A percentile compares a stretch with the other conserved stretches of the same genome.
phyloP scores from a whole-genome alignment of 2,329 filamentous ascomycete species.

The Sarocladium kiliense region DNA sequence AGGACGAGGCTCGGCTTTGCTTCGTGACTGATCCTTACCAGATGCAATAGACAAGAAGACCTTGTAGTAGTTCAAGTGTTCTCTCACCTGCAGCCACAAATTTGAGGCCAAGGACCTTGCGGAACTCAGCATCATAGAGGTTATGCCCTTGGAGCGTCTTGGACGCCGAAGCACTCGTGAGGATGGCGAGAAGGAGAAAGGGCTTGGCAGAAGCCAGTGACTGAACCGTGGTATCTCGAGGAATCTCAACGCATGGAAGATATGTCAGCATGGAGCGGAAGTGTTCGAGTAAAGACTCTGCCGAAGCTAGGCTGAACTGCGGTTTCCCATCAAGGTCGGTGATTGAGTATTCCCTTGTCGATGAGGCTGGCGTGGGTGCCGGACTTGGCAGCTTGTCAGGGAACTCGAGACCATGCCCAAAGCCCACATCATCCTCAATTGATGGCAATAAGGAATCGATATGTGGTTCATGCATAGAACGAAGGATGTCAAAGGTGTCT shows the following conservation, averaged over 20 bases:
- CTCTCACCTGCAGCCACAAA: constrained; percentile 53
- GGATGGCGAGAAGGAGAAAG: constrained; percentile 49
- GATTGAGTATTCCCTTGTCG: constrained; percentile 26
- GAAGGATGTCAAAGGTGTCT: constrained; percentile 36
- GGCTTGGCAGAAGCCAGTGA: constrained; percentile 40
- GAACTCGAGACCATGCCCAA: constrained; percentile 13
- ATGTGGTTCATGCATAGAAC: constrained; percentile 35
- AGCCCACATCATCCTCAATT: constrained; percentile 18
- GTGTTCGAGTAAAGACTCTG: constrained; percentile 35
- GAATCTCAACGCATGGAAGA: constrained; percentile 39
- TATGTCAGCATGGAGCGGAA: constrained; percentile 39
- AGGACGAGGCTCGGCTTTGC: no score
- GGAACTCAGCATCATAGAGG: constrained; percentile 53
- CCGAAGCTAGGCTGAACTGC: constrained; percentile 51
- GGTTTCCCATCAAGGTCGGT: constrained; percentile 40
- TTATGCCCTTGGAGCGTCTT: constrained; percentile 45
- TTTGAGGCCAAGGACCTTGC: constrained; percentile 50
- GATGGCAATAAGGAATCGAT: constrained; percentile 35
- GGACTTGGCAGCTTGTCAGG: constrained; percentile 19
- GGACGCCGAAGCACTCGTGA: constrained; percentile 44
- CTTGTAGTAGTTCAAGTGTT: constrained; percentile 51
- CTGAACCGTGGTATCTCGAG: constrained; percentile 34
- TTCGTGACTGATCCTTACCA: constrained; percentile 34
- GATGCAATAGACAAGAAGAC: constrained; percentile 50
- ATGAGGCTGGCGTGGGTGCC: constrained; percentile 18